These are phyloP conservation scores for Aspergillus kassunensis DNA, from an alignment of 495 filamentous ascomycete genomes.

Conservation along the genomic window DNA sequence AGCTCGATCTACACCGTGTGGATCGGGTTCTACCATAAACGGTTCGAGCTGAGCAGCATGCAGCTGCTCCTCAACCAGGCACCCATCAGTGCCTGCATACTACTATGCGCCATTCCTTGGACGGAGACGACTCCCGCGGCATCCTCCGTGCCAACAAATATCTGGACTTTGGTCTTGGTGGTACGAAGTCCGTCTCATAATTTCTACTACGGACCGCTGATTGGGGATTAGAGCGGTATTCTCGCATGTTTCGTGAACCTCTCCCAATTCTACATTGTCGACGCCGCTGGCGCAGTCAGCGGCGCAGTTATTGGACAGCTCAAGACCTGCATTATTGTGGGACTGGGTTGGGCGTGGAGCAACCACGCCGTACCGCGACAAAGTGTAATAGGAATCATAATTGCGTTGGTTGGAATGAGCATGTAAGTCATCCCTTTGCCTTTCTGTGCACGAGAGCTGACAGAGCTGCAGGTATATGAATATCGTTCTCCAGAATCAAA, in stretches of 20 bases:
- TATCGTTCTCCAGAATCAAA: constrained; percentile 13
- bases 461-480: constrained; percentile 17
- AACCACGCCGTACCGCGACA: constrained; percentile 22
- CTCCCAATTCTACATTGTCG: constrained; percentile 72
- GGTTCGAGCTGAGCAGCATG: constrained; percentile 63
- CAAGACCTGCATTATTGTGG: constrained; percentile 43
- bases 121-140: constrained; percentile 58
- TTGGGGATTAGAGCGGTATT: constrained; percentile 33
- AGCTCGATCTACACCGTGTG: constrained; percentile 68
- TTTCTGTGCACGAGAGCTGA: background rate
- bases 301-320: constrained; percentile 68
- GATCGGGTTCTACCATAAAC: constrained; percentile 64
- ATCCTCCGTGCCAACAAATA: constrained; percentile 36
- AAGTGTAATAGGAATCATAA: constrained; percentile 25
- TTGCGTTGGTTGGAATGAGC: constrained; percentile 25
- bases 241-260: constrained; percentile 68
- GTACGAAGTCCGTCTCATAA: constrained; percentile 3
- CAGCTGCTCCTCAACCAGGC: constrained; percentile 72
- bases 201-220: background rate
- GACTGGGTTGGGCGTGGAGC: constrained; percentile 32
- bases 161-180: constrained; percentile 37
- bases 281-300: constrained; percentile 63
- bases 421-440: constrained; percentile 25
- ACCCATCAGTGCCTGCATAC: constrained; percentile 57
- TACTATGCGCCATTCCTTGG: constrained; percentile 64